A percentile compares a stretch with the other conserved stretches of the same genome.
Evolutionary conservation across 2,329 filamentous ascomycete species (phyloP).

Genomic region (Sporothrix curviconia): DNA sequence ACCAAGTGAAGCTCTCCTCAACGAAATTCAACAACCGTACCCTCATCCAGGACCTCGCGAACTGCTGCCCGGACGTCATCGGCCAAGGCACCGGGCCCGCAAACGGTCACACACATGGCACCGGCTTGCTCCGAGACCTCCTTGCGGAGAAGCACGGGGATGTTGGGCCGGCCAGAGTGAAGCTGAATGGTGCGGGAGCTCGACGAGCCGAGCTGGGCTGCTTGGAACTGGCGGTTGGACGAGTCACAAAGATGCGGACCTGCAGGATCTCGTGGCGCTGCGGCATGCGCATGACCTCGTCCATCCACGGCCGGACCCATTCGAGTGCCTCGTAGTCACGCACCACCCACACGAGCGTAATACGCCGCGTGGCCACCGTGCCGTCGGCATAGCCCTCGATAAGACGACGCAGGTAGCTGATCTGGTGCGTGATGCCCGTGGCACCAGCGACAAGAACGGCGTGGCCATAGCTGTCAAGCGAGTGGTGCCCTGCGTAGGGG

Average conservation of each 20-base stretch:
- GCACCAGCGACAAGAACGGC: slow-evolving; percentile 85
- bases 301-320: slow-evolving; percentile 87
- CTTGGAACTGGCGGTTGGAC: slow-evolving; percentile 76
- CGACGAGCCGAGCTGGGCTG: slow-evolving; percentile 54
- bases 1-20: slow-evolving; percentile 71
- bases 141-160: slow-evolving; percentile 69
- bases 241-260: slow-evolving; percentile 84
- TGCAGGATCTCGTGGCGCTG: slow-evolving; percentile 74
- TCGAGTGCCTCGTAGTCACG: slow-evolving; percentile 83
- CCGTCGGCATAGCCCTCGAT: slow-evolving; percentile 61
- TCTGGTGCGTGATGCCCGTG: slow-evolving; percentile 90
- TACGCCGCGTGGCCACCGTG: slow-evolving; percentile 70
- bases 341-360: slow-evolving; percentile 88
- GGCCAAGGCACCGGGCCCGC: slow-evolving; percentile 66
- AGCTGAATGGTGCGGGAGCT: slow-evolving; percentile 73
- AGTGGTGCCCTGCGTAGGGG: slow-evolving; percentile 78
- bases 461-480: slow-evolving; percentile 86
- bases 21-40: slow-evolving; percentile 64
- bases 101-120: slow-evolving; percentile 81
- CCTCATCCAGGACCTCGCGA: slow-evolving; percentile 53
- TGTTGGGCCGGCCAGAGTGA: slow-evolving; percentile 82
- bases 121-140: slow-evolving; percentile 79
- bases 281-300: slow-evolving; percentile 67
- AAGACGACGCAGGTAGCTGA: slow-evolving; percentile 77
- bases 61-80: slow-evolving; percentile 70